These are phyloP conservation scores for Xylaria polymorpha DNA, from an alignment of 2,329 filamentous ascomycete genomes.

Conservation along the genomic window DNA sequence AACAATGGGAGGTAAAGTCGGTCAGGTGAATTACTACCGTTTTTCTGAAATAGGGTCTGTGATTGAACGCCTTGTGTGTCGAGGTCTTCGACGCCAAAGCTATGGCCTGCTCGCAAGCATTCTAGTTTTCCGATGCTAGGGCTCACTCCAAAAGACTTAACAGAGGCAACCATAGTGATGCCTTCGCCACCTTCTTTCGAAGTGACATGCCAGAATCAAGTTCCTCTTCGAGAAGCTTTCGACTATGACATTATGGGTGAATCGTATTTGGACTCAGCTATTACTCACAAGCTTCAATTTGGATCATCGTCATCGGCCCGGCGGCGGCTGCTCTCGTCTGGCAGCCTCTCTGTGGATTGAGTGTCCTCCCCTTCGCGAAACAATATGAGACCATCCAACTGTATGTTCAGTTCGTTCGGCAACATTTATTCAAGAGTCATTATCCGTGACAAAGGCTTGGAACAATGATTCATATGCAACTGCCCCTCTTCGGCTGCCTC, in stretches of 20 bases:
- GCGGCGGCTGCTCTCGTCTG: background rate
- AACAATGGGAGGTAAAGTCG: background rate
- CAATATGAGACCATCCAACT: background rate
- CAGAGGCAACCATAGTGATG: no score
- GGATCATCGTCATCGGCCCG: background rate
- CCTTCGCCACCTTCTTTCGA: no score
- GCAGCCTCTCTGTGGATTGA: no score
- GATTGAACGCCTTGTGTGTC: background rate
- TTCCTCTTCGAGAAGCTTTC: no score
- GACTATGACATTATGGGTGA: no score
- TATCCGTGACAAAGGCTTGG: no score
- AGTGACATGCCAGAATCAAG: no score
- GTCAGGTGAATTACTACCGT: background rate
- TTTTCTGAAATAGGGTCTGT: background rate
- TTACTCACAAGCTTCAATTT: no score
- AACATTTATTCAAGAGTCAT: background rate
- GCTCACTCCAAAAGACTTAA: background rate
- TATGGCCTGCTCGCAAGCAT: background rate
- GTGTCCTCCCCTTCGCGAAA: no score
- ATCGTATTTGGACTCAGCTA: no score
- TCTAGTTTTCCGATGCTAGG: background rate
- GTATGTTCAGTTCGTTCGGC: background rate
- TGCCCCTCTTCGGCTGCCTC: no score
- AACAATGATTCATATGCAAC: no score
- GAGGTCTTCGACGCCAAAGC: background rate